Evolutionary conservation across 805 yeast species (phyloP), one percentile per base, ranked within the genome.

Genomic region (Metschnikowia gelsemii): DNA sequence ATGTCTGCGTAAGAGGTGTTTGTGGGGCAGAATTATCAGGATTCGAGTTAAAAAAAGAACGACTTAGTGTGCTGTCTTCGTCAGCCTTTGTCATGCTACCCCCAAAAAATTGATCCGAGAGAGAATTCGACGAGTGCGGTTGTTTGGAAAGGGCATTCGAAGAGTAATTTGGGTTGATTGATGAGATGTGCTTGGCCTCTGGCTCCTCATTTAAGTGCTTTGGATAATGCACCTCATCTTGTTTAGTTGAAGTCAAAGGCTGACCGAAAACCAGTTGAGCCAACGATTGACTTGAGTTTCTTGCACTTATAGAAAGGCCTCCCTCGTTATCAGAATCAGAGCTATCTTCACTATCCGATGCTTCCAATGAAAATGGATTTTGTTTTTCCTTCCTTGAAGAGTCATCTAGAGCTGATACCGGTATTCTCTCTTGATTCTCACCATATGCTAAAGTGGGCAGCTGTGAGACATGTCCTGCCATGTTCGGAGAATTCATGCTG

Each of bases 241-340:
- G 38, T 17, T 40, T 43, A 20, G 45, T 37, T 12, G 55, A 41
- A 20, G 56, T 51, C 50, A 56, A 31, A 9, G 51, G 48, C 24
- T 47, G 51, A 17, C 60, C 60, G 52, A 68, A 66, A 21, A 65
- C 64, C 60, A 59, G 72, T 42, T 70, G 72, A 11, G 73, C 74
- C 40, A 70, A 56, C 22, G 71, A 62, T 46, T 68, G 73, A 54
- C 72, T 66, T 9, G 73, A 67, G 31, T 58, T 55, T 41, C 68
- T 54, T 3, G 74, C 62, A 4, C 61, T 62, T 24, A 70, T 69
- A 3, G 70, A 64, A 32, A 70, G 58, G 3, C 70, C 70, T 13
- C 55, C 68, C 22, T 62, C 72, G 12, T 55, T 59, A 17, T 54
- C 56, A 12, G 61, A 62, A 11, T 47, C 55, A 3, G 59, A 52